These are phyloP conservation scores for Fabrea salina DNA, from an alignment of 169 alveolate genomes.

Conservation along the genomic window DNA sequence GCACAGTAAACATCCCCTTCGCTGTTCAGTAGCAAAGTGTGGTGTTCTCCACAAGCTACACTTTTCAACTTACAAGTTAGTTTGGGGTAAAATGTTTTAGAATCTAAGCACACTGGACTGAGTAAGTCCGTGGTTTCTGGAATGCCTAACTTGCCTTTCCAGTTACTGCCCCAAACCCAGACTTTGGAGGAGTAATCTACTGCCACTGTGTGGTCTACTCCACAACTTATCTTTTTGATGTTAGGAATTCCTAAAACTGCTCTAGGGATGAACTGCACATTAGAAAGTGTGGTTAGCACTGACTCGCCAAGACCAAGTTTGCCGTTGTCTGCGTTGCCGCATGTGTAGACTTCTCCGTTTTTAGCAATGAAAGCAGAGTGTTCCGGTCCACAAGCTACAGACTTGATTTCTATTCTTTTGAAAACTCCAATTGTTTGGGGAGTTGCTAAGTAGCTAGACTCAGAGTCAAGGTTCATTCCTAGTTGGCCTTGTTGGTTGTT, in stretches of 20 bases:
- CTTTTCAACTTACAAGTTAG: not conserved
- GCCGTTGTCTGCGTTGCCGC: slow-evolving; percentile 70
- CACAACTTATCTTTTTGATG: slow-evolving; percentile 50
- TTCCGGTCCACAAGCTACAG: slow-evolving; percentile 59
- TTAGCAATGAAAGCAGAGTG: slow-evolving; percentile 67
- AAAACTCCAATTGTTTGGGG: not conserved
- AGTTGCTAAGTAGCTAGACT: not conserved
- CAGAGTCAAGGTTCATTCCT: slow-evolving; percentile 27
- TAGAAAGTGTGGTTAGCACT: not conserved
- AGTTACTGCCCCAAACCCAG: slow-evolving; percentile 81
- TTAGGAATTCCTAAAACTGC: slow-evolving; percentile 35
- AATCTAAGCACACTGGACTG: not conserved
- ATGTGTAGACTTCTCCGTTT: slow-evolving; percentile 58
- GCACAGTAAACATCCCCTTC: slow-evolving; percentile 23
- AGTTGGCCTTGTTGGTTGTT: slow-evolving; percentile 47
- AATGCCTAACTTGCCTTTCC: slow-evolving; percentile 71
- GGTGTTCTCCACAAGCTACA: slow-evolving; percentile 38
- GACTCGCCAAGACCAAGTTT: slow-evolving; percentile 65
- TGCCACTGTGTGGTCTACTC: slow-evolving; percentile 51
- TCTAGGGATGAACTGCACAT: slow-evolving; percentile 35
- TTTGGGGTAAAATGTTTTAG: slow-evolving; percentile 6
- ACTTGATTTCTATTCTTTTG: slow-evolving; percentile 33
- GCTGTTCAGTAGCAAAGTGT: slow-evolving; percentile 6
- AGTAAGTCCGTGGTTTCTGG: slow-evolving; percentile 22
- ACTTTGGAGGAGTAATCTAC: slow-evolving; percentile 41